Percentiles rank a stretch among this genome's conserved stretches.
These are phyloP conservation scores for Tagetes patula DNA, from an alignment of 129 eudicot species.

Conservation along the genomic window DNA sequence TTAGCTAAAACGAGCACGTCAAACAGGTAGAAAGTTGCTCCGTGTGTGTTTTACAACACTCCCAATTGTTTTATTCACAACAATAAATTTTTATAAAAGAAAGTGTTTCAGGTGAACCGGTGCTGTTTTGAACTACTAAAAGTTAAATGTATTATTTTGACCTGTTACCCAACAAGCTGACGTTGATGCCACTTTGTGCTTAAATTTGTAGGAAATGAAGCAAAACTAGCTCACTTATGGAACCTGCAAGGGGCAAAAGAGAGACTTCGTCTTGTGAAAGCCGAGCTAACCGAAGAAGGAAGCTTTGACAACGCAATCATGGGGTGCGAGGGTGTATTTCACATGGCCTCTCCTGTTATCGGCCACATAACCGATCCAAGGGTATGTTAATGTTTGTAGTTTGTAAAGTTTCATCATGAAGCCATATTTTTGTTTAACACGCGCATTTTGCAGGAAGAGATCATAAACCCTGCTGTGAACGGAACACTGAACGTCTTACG, in stretches of 20 bases:
- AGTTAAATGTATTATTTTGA: background rate
- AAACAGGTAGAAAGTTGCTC: background rate
- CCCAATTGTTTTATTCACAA: background rate
- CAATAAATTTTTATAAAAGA: background rate
- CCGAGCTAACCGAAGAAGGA: conserved; percentile 72
- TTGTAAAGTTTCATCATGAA: background rate
- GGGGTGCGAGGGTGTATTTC: conserved; percentile 87
- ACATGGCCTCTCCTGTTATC: conserved; percentile 88
- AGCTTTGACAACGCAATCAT: conserved; percentile 75
- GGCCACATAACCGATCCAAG: conserved; percentile 52
- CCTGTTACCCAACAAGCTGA: background rate
- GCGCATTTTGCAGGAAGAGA: conserved; percentile 48
- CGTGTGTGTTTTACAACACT: background rate
- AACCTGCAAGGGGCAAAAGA: conserved; percentile 83
- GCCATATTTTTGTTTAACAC: background rate
- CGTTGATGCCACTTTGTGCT: background rate
- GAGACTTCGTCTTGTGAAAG: conserved; percentile 69
- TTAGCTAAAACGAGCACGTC: background rate
- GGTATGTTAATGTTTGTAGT: conserved; percentile 30
- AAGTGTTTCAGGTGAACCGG: background rate
- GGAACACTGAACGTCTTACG: conserved; percentile 89
- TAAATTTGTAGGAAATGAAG: conserved; percentile 50
- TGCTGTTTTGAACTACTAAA: background rate
- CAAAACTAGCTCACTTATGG: conserved; percentile 76
- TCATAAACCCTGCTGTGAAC: conserved; percentile 75